phyloP scores from a whole-genome alignment of 1,139 yeast species.

The Wickerhamomyces sp. region DNA sequence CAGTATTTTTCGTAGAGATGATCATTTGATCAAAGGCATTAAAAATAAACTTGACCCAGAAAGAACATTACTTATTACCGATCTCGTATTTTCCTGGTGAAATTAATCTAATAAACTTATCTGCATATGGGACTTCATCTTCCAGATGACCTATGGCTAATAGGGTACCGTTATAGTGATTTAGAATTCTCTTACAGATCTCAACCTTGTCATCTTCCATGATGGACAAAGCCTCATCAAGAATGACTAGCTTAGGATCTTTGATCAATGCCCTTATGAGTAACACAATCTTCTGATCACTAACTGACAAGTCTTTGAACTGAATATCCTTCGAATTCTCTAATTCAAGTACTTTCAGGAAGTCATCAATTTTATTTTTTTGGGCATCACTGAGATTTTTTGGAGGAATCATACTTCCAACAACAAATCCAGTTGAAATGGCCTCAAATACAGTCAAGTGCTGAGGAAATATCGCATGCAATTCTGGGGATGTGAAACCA shows the following conservation, averaged over 20 bases:
- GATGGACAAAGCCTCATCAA: slow-evolving; percentile 92
- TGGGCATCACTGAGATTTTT: slow-evolving; percentile 36
- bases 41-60: too few species aligned
- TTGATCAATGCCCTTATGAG: slow-evolving; percentile 74
- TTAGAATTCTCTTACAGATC: slow-evolving; percentile 61
- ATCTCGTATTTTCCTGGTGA: slow-evolving; percentile 31
- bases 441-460: slow-evolving; percentile 49
- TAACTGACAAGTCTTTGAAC: slow-evolving; percentile 54
- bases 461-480: slow-evolving; percentile 75
- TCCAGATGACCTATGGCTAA: slow-evolving; percentile 73
- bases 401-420: slow-evolving; percentile 45
- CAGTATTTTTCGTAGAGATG: not conserved
- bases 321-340: slow-evolving; percentile 26
- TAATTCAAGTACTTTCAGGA: slow-evolving; percentile 31
- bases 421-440: slow-evolving; percentile 68
- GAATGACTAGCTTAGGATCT: slow-evolving; percentile 68
- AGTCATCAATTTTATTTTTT: slow-evolving; percentile 29
- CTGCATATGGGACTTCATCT: slow-evolving; percentile 56
- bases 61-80: slow-evolving; percentile 8
- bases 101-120: slow-evolving; percentile 39
- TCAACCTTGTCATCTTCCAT: slow-evolving; percentile 69
- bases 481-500: slow-evolving; percentile 88
- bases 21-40: not conserved
- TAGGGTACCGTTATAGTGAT: slow-evolving; percentile 61
- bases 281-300: slow-evolving; percentile 75